Evolutionary conservation across 2,329 filamentous ascomycete genomes (phyloP).

Genomic region (Boeremia lycopersici): DNA sequence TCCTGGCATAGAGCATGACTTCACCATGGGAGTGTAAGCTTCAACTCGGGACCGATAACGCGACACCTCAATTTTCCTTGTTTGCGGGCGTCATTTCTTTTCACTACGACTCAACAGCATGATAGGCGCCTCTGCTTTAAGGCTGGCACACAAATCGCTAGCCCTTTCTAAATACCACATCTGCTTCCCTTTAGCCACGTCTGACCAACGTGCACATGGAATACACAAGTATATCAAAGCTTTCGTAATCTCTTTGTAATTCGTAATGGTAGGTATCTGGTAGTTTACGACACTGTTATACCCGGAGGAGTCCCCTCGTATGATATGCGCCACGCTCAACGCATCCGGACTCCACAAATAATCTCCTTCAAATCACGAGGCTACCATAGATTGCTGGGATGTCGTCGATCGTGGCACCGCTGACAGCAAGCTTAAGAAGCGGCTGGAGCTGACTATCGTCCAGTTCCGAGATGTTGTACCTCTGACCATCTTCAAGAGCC

Average conservation of each 20-base stretch:
- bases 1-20: conserved; percentile 96
- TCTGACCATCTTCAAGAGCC: no score
- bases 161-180: not conserved
- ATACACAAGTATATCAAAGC: not conserved
- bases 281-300: no score
- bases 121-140: conserved; percentile 1
- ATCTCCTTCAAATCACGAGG: no score
- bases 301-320: not conserved
- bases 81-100: not conserved
- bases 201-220: not conserved
- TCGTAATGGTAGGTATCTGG: not conserved
- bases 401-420: no score
- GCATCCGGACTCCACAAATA: no score
- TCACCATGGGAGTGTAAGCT: conserved; percentile 86
- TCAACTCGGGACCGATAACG: not conserved
- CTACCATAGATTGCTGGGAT: no score
- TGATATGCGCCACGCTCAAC: no score
- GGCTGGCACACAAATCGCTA: not conserved
- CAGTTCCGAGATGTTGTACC: no score
- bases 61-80: not conserved
- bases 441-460: no score
- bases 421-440: no score
- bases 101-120: not conserved
- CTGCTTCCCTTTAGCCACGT: not conserved
- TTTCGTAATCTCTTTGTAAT: not conserved